phyloP scores from a whole-genome alignment of 129 eudicot species.

The Chrysanthemum makinoi region DNA sequence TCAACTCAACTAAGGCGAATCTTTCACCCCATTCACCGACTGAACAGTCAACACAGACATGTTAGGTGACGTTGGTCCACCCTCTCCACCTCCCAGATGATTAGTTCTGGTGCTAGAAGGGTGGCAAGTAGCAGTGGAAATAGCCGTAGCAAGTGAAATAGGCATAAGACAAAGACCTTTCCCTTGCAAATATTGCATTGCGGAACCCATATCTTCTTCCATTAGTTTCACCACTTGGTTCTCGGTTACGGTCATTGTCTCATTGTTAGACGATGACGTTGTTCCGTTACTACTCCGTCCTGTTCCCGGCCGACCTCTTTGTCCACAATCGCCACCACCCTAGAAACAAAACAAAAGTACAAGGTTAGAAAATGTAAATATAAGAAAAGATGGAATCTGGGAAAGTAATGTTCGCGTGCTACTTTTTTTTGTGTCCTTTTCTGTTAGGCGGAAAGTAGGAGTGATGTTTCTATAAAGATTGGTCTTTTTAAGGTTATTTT shows the following conservation, averaged over 20 bases:
- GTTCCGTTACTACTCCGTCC: conserved; percentile 40
- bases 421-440: conserved; percentile 34
- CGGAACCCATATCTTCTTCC: conserved; percentile 97
- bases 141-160: conserved; percentile 80
- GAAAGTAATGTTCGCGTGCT: conserved; percentile 45
- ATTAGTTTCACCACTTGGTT: conserved; percentile 79
- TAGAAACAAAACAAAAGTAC: conserved; percentile 14
- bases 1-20: conserved; percentile 48
- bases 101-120: conserved; percentile 44
- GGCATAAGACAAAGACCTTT: conserved; percentile 98
- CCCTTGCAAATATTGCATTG: conserved; percentile 90
- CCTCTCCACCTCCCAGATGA: conserved; percentile 43
- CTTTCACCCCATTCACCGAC: conserved; percentile 58
- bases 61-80: conserved; percentile 65
- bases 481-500: not conserved
- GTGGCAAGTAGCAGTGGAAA: conserved; percentile 70
- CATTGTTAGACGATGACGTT: conserved; percentile 49
- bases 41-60: conserved; percentile 68
- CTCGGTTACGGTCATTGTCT: conserved; percentile 61
- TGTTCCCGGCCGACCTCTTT: conserved; percentile 28
- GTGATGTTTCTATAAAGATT: not conserved
- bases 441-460: not conserved
- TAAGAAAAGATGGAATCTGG: conserved; percentile 39
- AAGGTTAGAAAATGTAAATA: conserved; percentile 24
- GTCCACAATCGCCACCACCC: conserved; percentile 44